Conservation (phyloP, 495 filamentous ascomycete species). For the Xylaria curta region DNA sequence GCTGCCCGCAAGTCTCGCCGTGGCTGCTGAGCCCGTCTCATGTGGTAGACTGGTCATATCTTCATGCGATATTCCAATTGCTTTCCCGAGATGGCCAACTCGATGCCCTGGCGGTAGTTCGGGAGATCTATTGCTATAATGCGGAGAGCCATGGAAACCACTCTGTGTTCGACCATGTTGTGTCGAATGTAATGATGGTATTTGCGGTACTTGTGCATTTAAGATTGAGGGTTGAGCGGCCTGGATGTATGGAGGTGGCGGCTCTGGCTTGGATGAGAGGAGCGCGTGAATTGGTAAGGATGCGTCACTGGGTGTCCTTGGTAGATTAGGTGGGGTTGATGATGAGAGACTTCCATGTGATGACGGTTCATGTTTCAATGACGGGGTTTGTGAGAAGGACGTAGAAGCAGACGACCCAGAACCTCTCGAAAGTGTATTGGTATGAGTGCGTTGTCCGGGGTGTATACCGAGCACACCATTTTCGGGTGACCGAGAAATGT, state of each 20-base stretch:
- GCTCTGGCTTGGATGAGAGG: constrained; percentile 45
- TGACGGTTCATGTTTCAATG: constrained; percentile 49
- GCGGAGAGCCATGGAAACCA: constrained; percentile 13
- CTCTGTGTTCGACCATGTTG: constrained; percentile 31
- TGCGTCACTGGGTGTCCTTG: constrained; percentile 51
- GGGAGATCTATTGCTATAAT: not conserved
- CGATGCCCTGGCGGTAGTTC: constrained; percentile 24
- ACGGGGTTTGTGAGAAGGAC: constrained; percentile 39
- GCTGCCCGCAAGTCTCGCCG: constrained; percentile 18
- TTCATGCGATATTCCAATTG: not conserved
- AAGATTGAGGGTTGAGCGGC: not conserved
- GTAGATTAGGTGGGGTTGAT: constrained; percentile 33
- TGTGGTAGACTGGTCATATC: not conserved
- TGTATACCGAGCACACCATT: constrained; percentile 24
- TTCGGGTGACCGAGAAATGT: constrained; percentile 37
- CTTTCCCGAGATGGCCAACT: not conserved
- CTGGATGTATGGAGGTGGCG: constrained; percentile 18
- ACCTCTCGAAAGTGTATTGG: constrained; percentile 27
- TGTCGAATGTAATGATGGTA: constrained; percentile 31
- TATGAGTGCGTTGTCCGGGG: constrained; percentile 13
- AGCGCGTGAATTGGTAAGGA: constrained; percentile 55
- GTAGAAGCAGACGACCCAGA: constrained; percentile 36
- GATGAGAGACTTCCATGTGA: constrained; percentile 46
- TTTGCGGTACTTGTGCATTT: constrained; percentile 24
- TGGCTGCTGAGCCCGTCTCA: not conserved